These are phyloP conservation scores for Lomentospora prolificans DNA, from an alignment of 2,329 filamentous ascomycete genomes.

Conservation along the genomic window DNA sequence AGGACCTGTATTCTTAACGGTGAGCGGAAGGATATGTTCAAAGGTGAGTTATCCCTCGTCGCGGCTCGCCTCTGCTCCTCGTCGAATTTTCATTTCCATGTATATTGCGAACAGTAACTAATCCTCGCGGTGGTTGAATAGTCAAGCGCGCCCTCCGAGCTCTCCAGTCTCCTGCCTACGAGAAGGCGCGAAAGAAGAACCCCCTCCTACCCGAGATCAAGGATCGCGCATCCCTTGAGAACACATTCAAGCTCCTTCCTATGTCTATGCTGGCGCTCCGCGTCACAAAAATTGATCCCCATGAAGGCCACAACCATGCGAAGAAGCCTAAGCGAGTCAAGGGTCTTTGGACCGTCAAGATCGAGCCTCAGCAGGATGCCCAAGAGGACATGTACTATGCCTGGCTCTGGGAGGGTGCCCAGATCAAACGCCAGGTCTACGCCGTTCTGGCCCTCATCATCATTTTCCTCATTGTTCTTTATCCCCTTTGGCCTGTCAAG, in stretches of 20 bases:
- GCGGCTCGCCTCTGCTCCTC: too few relatives aligned
- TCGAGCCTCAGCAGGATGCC: conserved; percentile 92
- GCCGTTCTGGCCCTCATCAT: conserved; percentile 70
- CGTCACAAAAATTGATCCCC: conserved; percentile 71
- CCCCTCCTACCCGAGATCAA: conserved; percentile 78
- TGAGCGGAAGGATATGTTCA: conserved; percentile 97
- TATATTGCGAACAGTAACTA: too few relatives aligned
- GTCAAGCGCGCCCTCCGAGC: conserved; percentile 94
- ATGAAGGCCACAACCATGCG: conserved; percentile 55
- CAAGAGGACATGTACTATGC: conserved; percentile 85
- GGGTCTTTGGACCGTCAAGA: conserved; percentile 89
- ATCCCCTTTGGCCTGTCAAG: conserved; percentile 90
- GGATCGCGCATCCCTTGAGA: conserved; percentile 81
- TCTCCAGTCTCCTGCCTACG: conserved; percentile 79
- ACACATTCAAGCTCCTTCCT: conserved; percentile 88
- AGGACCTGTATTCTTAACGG: conserved; percentile 90
- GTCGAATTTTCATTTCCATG: too few relatives aligned
- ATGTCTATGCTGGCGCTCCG: conserved; percentile 89
- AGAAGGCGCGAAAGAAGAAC: conserved; percentile 84
- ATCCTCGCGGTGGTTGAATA: neutral
- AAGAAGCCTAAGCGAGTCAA: conserved; percentile 85
- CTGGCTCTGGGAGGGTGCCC: conserved; percentile 90
- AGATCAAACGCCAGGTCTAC: conserved; percentile 90
- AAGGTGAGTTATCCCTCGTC: conserved; percentile 48
- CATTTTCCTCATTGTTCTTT: conserved; percentile 85